phyloP scores from a whole-genome alignment of 192 early-diverging fungal species.

The Backusella parvicylindrica region DNA sequence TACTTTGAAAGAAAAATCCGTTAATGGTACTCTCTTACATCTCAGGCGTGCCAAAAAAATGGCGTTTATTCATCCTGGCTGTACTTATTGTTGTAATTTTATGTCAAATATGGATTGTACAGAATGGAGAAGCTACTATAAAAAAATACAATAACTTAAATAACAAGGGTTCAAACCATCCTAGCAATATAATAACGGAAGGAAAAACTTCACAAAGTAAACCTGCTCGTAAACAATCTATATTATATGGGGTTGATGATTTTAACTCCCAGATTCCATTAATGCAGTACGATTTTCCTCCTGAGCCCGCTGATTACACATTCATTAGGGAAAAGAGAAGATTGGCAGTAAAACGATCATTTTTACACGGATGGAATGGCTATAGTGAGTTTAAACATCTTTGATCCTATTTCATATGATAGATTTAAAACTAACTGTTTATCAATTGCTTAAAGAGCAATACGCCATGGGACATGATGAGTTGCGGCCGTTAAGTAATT shows the following conservation, averaged over 20 bases:
- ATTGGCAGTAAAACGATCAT: slow-evolving; percentile 54
- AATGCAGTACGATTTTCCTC: slow-evolving; percentile 21
- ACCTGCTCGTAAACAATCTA: neutral
- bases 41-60: neutral
- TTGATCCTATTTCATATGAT: neutral
- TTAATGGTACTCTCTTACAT: neutral
- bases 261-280: slow-evolving; percentile 7
- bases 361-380: slow-evolving; percentile 68
- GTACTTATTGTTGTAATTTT: neutral
- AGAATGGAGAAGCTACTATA: neutral
- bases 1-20: neutral
- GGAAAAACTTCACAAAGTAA: too few relatives aligned
- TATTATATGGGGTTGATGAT: neutral
- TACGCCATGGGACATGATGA: slow-evolving; percentile 82
- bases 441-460: slow-evolving; percentile 11
- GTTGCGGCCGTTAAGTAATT: slow-evolving; percentile 37
- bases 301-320: neutral
- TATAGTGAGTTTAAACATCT: slow-evolving; percentile 48
- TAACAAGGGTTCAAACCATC: neutral
- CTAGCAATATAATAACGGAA: neutral
- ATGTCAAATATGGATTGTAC: neutral
- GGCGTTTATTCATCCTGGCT: neutral
- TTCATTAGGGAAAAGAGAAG: slow-evolving; percentile 25
- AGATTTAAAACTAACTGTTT: neutral
- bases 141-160: neutral